Evolutionary conservation across 2,329 filamentous ascomycete genomes (phyloP).

Genomic region (Orbilia oligospora): DNA sequence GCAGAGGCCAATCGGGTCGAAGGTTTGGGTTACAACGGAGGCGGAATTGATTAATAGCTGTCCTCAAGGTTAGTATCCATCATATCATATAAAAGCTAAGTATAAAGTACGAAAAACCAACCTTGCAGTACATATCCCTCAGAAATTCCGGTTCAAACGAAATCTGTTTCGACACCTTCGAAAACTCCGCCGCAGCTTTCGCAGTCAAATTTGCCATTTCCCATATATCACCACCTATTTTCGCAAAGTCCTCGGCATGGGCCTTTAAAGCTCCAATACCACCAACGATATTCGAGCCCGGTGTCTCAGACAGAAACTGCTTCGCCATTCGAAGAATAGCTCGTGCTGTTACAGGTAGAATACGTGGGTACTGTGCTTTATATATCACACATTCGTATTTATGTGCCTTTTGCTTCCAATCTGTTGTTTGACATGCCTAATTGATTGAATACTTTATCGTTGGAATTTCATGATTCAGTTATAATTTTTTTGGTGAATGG

Average conservation of each 20-base stretch:
- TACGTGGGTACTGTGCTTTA: slow-evolving; percentile 68
- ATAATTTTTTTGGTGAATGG: background rate
- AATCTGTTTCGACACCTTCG: slow-evolving; percentile 68
- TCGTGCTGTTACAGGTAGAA: slow-evolving; percentile 73
- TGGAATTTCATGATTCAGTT: slow-evolving; percentile 34
- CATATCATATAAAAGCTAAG: background rate
- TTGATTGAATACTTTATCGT: slow-evolving; percentile 26
- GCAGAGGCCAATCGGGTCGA: slow-evolving; percentile 74
- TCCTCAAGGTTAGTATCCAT: background rate
- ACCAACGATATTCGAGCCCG: slow-evolving; percentile 69
- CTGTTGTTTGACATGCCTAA: slow-evolving; percentile 73
- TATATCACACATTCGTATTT: slow-evolving; percentile 74
- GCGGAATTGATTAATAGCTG: slow-evolving; percentile 74
- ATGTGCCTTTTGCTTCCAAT: slow-evolving; percentile 73
- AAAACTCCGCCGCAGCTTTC: slow-evolving; percentile 72
- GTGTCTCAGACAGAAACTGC: slow-evolving; percentile 67
- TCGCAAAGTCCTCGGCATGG: slow-evolving; percentile 67
- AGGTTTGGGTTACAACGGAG: slow-evolving; percentile 72
- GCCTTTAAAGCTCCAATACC: slow-evolving; percentile 67
- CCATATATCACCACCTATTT: slow-evolving; percentile 67
- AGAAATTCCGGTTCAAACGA: slow-evolving; percentile 65
- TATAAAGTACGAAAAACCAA: slow-evolving; percentile 62
- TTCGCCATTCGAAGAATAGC: slow-evolving; percentile 72
- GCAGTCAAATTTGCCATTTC: slow-evolving; percentile 71
- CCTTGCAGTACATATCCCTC: slow-evolving; percentile 69